Evolutionary conservation across 106 monocot genomes (phyloP), one percentile per base, ranked within the genome.

Genomic region (Hemerocallis citrina): DNA sequence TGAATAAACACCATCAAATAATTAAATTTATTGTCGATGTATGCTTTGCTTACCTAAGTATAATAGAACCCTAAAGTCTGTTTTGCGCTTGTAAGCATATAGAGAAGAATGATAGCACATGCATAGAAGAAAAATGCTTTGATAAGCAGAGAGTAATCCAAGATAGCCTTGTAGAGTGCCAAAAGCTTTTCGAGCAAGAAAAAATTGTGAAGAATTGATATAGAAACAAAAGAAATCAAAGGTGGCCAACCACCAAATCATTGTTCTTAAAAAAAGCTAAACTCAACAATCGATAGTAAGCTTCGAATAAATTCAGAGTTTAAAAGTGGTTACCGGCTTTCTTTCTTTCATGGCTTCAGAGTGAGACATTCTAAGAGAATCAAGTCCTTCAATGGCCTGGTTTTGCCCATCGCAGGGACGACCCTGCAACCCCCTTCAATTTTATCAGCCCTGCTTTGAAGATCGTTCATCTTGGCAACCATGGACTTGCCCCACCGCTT

Each of bases 41-140:
- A 20, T 3, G 20, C n/a, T n/a, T n/a, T n/a, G n/a, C 7, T 16
- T 82, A 86, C 94, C 94, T 25, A 95, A 67, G 37, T 91, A 87
- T 4, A 96, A 87, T 1, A 69, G 81, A 15, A 79, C 84, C 73
- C 91, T 65, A 68, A 88, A 4, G 95, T 88, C 38, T 96, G 90
- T 35, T 96, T 96, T 4, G 90, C 74, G 37, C 96, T 91, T 1
- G 96, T 96, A 7, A 96, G 77, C 84, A 96, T 79, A 74, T 96
- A 91, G 30, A 87, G 73, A 20, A 96, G 68, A 56, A 87, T 74
- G 30, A 79, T 75, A 19, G 77, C 61, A 20, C 75, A 72, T 1
- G 79, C 73, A 50, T 96, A 96, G 70, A 83, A 87, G 67, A 96
- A 74, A 75, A 96, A 81, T 13, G 87, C 68, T 70, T 91, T 96